Conservation (phyloP, 768 basidiomycete genomes). For the Leccinum subgranulosum region DNA sequence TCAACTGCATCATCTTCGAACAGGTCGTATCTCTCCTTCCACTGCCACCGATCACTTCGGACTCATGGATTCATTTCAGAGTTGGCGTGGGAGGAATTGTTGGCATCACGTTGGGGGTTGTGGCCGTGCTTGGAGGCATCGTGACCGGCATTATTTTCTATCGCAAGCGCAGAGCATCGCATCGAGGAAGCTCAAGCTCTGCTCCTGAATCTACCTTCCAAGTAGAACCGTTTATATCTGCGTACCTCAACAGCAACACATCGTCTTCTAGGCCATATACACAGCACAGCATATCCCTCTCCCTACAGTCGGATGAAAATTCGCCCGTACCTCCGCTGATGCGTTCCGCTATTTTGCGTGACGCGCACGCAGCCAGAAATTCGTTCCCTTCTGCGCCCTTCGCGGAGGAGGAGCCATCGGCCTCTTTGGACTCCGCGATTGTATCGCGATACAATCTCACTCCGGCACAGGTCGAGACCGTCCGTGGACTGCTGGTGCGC, state of each 20-base stretch:
- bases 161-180: slow-evolving; percentile 4
- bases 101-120: slow-evolving; percentile 14
- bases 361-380: background rate
- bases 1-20: background rate
- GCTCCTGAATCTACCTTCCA: background rate
- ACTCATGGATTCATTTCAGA: slow-evolving; percentile 12
- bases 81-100: slow-evolving; percentile 1
- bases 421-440: background rate
- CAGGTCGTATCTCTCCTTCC: slow-evolving; percentile 6
- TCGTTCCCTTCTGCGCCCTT: background rate
- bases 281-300: background rate
- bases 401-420: background rate
- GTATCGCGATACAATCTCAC: too few relatives aligned
- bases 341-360: slow-evolving; percentile 6
- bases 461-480: too few relatives aligned
- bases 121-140: background rate
- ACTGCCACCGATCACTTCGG: background rate
- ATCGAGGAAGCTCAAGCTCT: too few relatives aligned
- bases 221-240: slow-evolving; percentile 4
- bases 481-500: too few relatives aligned
- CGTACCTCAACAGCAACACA: background rate
- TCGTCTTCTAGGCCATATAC: background rate
- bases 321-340: background rate
- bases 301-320: background rate
- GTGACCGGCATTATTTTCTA: slow-evolving; percentile 4